Base-by-base conservation (phyloP, 2,329 filamentous ascomycete species). In the Fusarium acutatum region DNA sequence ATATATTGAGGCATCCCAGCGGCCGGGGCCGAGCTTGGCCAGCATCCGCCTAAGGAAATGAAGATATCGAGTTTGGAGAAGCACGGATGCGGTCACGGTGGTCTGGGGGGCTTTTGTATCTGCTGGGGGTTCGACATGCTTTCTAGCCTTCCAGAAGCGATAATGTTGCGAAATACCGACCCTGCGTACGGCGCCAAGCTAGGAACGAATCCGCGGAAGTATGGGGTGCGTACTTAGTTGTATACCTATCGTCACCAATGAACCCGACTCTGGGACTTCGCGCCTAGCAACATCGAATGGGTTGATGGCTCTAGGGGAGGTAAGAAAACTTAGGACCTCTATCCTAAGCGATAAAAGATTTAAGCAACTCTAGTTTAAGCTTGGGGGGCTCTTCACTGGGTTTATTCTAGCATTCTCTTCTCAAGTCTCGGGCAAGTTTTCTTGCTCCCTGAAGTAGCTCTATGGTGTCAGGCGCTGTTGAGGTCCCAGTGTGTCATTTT, bases 171-270 rank as follows among this genome's bases (percentile, higher is more conserved):
- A 53, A 67, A 58, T 53, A 58, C 64, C 37, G 56, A 64, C 24
- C 32, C 41, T 46, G 44, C 54, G 49, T 67, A 38, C 24, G 54
- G 46, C 65, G 66, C 64, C 71, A 77, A 73, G 69, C 63, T 68
- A 63, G 63, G 67, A 46, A 71, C 65, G 37, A 54, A 41, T 64
- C 53, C 50, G 56, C 62, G 61, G 71, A 71, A 72, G 54, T 73
- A 75, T 70, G 64, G 67, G 75, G 66, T 75, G 63, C 66, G 61
- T 67, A 43, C 34, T 67, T 70, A 71, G 73, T 70, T 43, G 70
- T 56, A 50, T 35, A n/a, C 41, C n/a, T 44, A 57, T 41, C 49
- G 49, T 62, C 58, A 24, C 66, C 50, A 64, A 63, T 59, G 44
- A 64, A 68, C 61, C 44, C 60, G 43, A 47, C 37, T 30, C 35